Base-by-base conservation (phyloP, 257 asterid genomes). In the Fraxinus excelsior region DNA sequence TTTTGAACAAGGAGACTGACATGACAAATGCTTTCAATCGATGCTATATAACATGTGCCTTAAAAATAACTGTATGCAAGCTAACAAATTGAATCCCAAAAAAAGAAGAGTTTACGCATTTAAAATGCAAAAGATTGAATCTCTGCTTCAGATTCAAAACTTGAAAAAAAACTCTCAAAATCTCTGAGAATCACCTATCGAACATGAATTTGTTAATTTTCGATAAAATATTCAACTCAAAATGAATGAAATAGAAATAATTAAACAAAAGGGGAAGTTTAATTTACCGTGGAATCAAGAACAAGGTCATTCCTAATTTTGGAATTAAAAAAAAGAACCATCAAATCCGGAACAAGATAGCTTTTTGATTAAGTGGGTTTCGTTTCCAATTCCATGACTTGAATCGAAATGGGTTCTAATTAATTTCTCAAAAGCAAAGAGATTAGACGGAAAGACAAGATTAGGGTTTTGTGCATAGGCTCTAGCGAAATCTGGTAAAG, bases 401-500 rank as follows among this genome's bases (percentile, higher is more conserved):
- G 75, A 74, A 70, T 51, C 37, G 65, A 70, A 70, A 68, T 42
- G 38, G 80, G 77, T 35, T 56, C 38, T 10, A 38, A 35, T 28
- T 69, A 78, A 23, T 62, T 9, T 34, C 29, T 6, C 25, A 69
- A 73, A 28, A 68, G 49, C 25, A 64, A 69, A 56, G 58, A 62
- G 67, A 29, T 26, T 25, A 66, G 42, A 72, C 9, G 32, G 44
- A 62, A 82, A 42, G 25, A 69, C 7, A 28, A 66, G 80, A 31
- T 51, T 74, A 44, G 78, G 82, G 72, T 9, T 77, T 70, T 13
- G 72, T 51, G 67, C 31, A 51, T 70, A 10, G 46, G 80, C 74
- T 78, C 70, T 58, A 7, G 53, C 34, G 60, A 64, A 64, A 12
- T 64, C 31, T 58, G 67, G 14, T n/a, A 21, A 23, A 10, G 31